Evolutionary conservation across 176 grass and related monocot genomes (phyloP), one percentile per base, ranked within the genome.

Genomic region (Coix lacrymajobi): DNA sequence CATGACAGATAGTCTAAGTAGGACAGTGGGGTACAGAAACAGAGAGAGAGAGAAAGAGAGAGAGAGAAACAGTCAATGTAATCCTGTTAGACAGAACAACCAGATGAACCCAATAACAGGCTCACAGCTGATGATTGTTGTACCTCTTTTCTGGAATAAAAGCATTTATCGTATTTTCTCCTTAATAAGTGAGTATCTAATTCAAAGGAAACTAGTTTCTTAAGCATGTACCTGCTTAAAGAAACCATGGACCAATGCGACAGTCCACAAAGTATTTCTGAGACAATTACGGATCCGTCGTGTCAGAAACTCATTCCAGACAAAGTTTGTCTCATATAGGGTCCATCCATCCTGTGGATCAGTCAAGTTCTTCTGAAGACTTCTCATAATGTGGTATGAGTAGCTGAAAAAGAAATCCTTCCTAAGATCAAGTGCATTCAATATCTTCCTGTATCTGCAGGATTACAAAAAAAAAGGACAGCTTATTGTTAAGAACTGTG

Each of bases 321-420:
- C 96, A 77, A 93, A 98, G 80, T 91, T 95, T 44, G 96, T 88
- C 65, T 93, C 90, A 9, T 98, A 88, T 58, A 93, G 41, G 16
- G 64, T 82, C 86, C 92, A 83, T 54, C 88, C 89, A 73, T 75
- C 62, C 28, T 93, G 65, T 52, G 79, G 82, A 31, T 91, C 87
- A 72, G 57, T 84, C 48, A 98, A 85, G 69, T 98, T 98, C 87
- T 91, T 98, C 84, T 98, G 92, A 73, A 98, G 87, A 85, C 91
- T 91, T 81, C 87, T 73, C 92, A 98, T 95, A 34, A 93, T 81
- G 84, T 84, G 85, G 79, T 98, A 98, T 64, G 96, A 95, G 69
- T 98, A 88, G 77, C 92, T 93, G 61, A 93, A 98, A 81, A 95
- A 98, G 82, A 95, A 98, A 76, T 95, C 96, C 76, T 98, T 98